Conservation (phyloP, 2,329 filamentous ascomycete genomes). For the Sporothrix protearum region DNA sequence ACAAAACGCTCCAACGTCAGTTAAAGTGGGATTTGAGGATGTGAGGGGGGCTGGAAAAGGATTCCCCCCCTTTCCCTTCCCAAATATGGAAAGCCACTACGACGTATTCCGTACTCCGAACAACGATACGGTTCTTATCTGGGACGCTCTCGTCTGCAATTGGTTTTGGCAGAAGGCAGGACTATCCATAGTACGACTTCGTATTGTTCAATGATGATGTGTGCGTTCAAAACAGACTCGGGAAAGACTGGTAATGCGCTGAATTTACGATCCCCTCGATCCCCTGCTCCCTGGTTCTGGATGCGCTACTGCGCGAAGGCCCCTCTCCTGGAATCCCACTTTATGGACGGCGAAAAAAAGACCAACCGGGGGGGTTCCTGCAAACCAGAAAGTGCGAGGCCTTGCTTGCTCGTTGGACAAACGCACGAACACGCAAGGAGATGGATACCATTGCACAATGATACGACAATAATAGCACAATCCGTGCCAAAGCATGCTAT, state of each 20-base stretch:
- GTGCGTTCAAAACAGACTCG: not conserved
- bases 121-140: not conserved
- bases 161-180: not conserved
- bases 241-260: conserved; percentile 9
- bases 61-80: not conserved
- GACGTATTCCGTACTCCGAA: too few species aligned
- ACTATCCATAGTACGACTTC: not conserved
- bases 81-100: too few species aligned
- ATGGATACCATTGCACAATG: not conserved
- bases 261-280: conserved; percentile 8
- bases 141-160: not conserved
- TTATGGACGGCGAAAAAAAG: not conserved
- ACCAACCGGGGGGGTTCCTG: not conserved
- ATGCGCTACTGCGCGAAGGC: conserved; percentile 3
- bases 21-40: not conserved
- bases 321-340: not conserved
- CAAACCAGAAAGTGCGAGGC: not conserved
- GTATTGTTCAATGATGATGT: not conserved
- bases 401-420: not conserved
- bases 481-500: not conserved
- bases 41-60: not conserved
- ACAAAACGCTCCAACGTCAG: not conserved
- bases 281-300: not conserved
- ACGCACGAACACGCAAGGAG: not conserved
- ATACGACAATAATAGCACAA: not conserved